phyloP scores from a whole-genome alignment of 2,329 filamentous ascomycete genomes.

The Podosphaera aphanis region DNA sequence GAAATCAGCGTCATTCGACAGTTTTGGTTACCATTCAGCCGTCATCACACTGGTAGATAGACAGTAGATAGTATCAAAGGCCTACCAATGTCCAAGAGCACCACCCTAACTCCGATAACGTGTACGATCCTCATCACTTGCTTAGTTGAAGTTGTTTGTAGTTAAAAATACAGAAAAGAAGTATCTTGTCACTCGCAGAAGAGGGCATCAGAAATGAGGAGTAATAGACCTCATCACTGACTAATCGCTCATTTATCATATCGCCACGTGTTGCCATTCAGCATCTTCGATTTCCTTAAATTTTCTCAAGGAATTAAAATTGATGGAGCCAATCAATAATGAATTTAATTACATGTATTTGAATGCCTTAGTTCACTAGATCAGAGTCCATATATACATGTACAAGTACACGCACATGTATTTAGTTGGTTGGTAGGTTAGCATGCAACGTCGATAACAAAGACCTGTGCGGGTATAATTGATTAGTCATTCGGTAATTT shows the following conservation, averaged over 20 bases:
- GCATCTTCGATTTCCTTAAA: neutral
- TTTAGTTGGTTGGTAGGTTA: too few species aligned
- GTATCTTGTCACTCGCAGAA: too few species aligned
- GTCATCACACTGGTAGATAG: neutral
- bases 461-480: too few species aligned
- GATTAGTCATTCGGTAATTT: too few species aligned
- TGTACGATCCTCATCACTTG: neutral
- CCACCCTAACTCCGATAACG: conserved; percentile 5
- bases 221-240: neutral
- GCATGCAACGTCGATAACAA: too few species aligned
- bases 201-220: neutral
- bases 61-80: too few species aligned
- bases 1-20: conserved; percentile 4
- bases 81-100: conserved; percentile 17
- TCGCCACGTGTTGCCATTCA: neutral
- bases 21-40: neutral
- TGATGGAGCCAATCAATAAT: too few species aligned
- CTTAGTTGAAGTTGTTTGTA: neutral
- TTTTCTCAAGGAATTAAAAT: neutral
- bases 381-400: too few species aligned
- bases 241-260: neutral
- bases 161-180: too few species aligned
- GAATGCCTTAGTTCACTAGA: too few species aligned
- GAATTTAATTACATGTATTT: too few species aligned
- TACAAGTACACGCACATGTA: too few species aligned